Base-by-base conservation (phyloP, 495 filamentous ascomycete species). In the Bacidia gigantensis region DNA sequence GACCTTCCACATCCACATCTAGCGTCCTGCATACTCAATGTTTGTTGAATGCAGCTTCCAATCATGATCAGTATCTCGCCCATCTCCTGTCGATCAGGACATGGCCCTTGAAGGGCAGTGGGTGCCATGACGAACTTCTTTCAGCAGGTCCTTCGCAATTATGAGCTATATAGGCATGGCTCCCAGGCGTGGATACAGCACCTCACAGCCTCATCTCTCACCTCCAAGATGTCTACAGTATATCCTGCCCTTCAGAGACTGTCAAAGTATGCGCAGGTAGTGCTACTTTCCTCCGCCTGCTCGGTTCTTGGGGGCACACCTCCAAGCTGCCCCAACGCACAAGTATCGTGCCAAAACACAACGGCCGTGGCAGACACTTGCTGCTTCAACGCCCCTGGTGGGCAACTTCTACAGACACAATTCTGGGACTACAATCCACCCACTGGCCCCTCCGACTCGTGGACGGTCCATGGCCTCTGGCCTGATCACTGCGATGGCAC, bases 391-490 rank as follows among this genome's bases (percentile, higher is more conserved):
- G 66, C 82, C 46, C 85, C 85, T 0, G 85, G 87, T 17, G 88
- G 89, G 1, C 79, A 83, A 51, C 65, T 94, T 48, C 71, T 94
- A 46, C 78, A 81, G 61, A 89, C 88, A 1, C 87, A 94, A 60
- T 92, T 95, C 69, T 95, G 87, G 87, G 87, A 95, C 60, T 73
- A 75, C 3, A 66, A 77, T 58, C 80, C 81, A 26, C 70, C 81
- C n/a, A 74, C 80, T 10, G 84, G 83, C 5, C 84, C 83, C 17
- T 74, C 73, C 29, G 77, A 90, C 59, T 81, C 79, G 43, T 95
- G 87, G 88, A 92, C 87, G 1, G 72, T 95, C 20, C 89, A 93
- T 60, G 87, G 88, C n/a, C 71, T 95, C 26, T 94, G 89, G 72
- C 87, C 87, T n/a, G 86, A 93, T 65, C 77, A 81, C 54, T 95